Evolutionary conservation across 176 grass and related monocot genomes (phyloP), one percentile per base, ranked within the genome.

Genomic region (Lolium perenne): DNA sequence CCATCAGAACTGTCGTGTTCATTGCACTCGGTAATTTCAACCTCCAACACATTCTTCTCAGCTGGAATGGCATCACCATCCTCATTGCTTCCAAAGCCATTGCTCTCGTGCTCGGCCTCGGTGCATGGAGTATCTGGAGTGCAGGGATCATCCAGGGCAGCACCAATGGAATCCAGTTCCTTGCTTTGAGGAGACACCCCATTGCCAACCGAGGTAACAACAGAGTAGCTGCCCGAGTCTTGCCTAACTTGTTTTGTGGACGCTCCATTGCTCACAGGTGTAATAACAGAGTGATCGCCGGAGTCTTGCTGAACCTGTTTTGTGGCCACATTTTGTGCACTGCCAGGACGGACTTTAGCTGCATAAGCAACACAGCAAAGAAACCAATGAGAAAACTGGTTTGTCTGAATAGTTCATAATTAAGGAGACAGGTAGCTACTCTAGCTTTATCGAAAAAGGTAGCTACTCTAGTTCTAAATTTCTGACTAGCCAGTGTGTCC

Each of bases 311-410:
- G 82, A 68, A 77, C 68, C 66, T 80, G 86, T 79, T 86, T 91
- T 8, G 57, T 23, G 0, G 88, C 69, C 61, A 74, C 81, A 79
- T 79, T 78, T 45, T 89, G 72, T 55, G 50, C 80, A 83, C 74
- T 80, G 45, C 51, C 38, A 25, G 17, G 55, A 82, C 80, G 80
- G 17, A 73, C 68, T 90, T 96, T 94, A 86, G 88, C 97, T 99
- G 94, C 81, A 83, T 14, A 81, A 78, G 18, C 16, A 47, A 54
- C 25, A 76, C 25, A 41, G 1, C 23, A 22, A 69, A 64, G 22
- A 83, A 74, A 45, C 10, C 14, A 40, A 74, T 57, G 29, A 49
- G 47, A 72, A 87, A 80, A 48, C 20, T 10, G 10, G 60, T 13
- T 50, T 0, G 23, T 18, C 8, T 18, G 5, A 10, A 29, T 41